Evolutionary conservation across 345 rosid genomes (phyloP), one percentile per base, ranked within the genome.

Genomic region (Triadica sebifera): DNA sequence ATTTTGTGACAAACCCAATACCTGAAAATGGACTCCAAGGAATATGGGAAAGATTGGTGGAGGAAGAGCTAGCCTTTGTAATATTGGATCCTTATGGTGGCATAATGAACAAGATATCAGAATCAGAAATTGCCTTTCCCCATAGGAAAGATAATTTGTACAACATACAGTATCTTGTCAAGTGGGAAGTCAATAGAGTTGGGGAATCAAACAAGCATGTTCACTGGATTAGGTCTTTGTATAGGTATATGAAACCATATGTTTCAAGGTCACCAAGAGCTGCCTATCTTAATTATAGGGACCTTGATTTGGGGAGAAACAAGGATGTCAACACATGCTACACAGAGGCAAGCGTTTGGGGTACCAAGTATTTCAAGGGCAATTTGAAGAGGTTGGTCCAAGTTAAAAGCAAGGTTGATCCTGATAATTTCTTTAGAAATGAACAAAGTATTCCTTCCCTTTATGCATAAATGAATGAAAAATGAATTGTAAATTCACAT

Each of bases 31-130:
- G 63, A 49, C 56, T 72, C 0, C 29, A 51, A 41, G 77, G 69
- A 49, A 67, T 78, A 6, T 22, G 63, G 69, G 49, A 59, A 53
- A 68, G 50, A 58, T 39, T 68, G 29, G 19, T 67, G 22, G 62
- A 78, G 53, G 76, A 66, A 72, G 73, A 67, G 45, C 2, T 50
- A 17, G 80, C 55, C 46, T 57, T 58, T 43, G 19, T 29, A 10
- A 67, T 73, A 34, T 59, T 78, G 64, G 77, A 78, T 61, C 81
- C 77, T 24, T 78, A 58, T n/a, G 77, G 77, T 43, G 81, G 81
- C 13, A 73, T 17, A 43, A 78, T 73, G 77, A 68, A 45, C 43
- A 55, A 59, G 57, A 72, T 72, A 58, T 43, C 52, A 20, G 77
- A 72, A 72, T 67, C 81, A 46, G 37, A 72, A 12, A 61, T 68